phyloP scores from a whole-genome alignment of 495 filamentous ascomycete species.

The Paragyromitra xinjiangensis region DNA sequence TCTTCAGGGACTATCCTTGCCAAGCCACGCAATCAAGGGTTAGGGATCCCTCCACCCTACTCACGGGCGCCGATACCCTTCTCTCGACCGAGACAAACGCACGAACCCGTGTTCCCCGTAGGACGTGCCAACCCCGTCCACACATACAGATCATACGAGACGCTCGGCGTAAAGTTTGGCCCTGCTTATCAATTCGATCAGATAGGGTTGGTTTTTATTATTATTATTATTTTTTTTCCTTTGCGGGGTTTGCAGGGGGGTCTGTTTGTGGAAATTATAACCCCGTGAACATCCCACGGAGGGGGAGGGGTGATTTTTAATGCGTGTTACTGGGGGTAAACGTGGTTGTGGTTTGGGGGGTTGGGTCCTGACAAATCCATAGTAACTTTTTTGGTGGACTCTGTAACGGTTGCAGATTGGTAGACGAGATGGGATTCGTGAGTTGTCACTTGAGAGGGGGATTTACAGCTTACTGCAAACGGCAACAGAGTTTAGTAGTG shows the following conservation, averaged over 20 bases:
- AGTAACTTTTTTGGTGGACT: not conserved
- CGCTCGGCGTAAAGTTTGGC: slow-evolving; percentile 31
- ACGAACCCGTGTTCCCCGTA: too few relatives aligned
- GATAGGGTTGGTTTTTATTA: not conserved
- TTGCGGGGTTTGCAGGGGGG: not conserved
- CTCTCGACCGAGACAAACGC: too few relatives aligned
- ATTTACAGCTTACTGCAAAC: not conserved
- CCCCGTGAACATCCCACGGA: not conserved
- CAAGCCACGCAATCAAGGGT: too few relatives aligned
- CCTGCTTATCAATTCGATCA: slow-evolving; percentile 39
- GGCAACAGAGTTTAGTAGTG: slow-evolving; percentile 2
- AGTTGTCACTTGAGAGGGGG: too few relatives aligned
- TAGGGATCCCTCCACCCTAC: too few relatives aligned
- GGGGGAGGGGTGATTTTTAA: not conserved
- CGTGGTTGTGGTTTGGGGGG: not conserved
- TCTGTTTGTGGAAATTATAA: not conserved
- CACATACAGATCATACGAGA: slow-evolving; percentile 13
- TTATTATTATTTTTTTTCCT: not conserved
- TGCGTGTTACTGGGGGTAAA: not conserved
- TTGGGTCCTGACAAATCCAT: not conserved
- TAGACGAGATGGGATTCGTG: too few relatives aligned
- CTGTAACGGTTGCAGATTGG: too few relatives aligned
- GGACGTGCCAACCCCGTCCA: too few relatives aligned
- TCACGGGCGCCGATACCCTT: too few relatives aligned
- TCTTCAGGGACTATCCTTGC: too few relatives aligned